phyloP scores from a whole-genome alignment of 176 grass and related monocot species.

The Eragrostis nindensis region DNA sequence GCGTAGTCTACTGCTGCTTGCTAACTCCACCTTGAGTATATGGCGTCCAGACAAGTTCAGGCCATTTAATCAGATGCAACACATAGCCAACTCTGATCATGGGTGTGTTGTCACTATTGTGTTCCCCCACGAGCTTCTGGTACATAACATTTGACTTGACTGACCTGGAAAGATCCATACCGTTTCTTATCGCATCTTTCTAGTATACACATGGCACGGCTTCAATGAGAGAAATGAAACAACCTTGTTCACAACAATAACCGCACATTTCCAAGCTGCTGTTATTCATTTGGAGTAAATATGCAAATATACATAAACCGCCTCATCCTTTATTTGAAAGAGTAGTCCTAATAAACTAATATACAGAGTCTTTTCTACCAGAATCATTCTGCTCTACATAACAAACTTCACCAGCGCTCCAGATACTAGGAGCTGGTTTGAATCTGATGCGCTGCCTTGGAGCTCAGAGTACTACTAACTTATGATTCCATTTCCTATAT shows the following conservation, averaged over 20 bases:
- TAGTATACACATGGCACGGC: neutral
- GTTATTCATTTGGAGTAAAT: neutral
- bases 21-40: no score
- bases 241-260: neutral
- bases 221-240: neutral
- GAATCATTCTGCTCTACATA: neutral
- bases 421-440: neutral
- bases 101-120: no score
- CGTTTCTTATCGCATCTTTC: no score
- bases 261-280: neutral
- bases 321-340: neutral
- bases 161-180: no score
- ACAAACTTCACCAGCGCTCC: neutral
- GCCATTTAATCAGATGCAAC: no score
- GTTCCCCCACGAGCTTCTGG: no score
- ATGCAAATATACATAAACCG: neutral
- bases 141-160: no score
- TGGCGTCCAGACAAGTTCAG: no score
- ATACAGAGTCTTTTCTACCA: neutral
- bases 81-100: no score
- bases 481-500: neutral
- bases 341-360: neutral
- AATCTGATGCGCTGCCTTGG: neutral
- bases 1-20: no score
- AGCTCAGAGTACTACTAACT: neutral